Evolutionary conservation across 208 protist genomes (phyloP), one percentile per base, ranked within the genome.

Genomic region (Phytomonas francai): DNA sequence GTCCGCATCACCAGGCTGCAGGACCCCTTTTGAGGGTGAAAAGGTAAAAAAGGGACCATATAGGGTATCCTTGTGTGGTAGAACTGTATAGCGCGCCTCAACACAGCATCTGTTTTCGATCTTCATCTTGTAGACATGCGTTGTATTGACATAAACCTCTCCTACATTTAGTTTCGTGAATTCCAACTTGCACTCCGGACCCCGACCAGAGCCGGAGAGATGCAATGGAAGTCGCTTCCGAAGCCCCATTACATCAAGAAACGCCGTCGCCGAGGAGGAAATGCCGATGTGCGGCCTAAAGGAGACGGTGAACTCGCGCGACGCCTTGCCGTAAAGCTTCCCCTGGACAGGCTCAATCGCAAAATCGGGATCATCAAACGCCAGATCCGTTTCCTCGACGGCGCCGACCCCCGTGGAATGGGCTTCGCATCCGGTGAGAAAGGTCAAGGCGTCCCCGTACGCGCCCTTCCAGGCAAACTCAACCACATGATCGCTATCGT

Each of bases 111-210:
- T 74, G 78, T 98, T 98, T 66, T 88, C 82, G 36, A 98, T 81
- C 34, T 72, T 68, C 0, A 98, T 80, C 34, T 92, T 80, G 70
- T 97, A 98, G 70, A 93, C 79, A 78, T 98, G 93, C 54, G 95
- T 32, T 9, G 85, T 84, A 72, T 97, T 97, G 63, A 98, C 84
- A 74, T 95, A 98, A n/a, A 98, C 82, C 45, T 98, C 91, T 33
- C 94, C 94, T 73, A 98, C 84, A 75, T 97, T 87, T 39, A 98
- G 83, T 29, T 68, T 68, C 32, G 70, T 85, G 79, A 87, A 98
- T 59, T 93, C 88, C n/a, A 98, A 89, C 59, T 71, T 72, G 73
- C 91, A 97, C 68, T 92, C 78, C 1, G 97, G 95, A 11, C 94
- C 97, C 34, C 97, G 54, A 31, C 91, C 96, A 9, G 57, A 70